These are phyloP conservation scores for Babesia divergens DNA, from an alignment of 169 alveolate species.

Conservation along the genomic window DNA sequence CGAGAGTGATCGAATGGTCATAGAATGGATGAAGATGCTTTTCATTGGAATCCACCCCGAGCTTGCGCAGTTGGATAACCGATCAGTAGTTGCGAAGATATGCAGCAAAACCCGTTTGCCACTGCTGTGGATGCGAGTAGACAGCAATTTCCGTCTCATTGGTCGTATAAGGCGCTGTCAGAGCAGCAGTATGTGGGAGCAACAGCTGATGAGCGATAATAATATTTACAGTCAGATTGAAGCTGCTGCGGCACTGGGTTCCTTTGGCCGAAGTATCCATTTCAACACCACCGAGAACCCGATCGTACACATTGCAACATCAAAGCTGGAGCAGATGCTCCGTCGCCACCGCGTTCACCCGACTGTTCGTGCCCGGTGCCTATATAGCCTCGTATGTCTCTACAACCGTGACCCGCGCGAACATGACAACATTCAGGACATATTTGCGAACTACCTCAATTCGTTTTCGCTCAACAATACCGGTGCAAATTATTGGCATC, in stretches of 20 bases:
- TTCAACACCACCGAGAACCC: constrained; percentile 38
- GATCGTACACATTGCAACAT: constrained; percentile 11
- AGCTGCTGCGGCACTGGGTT: constrained; percentile 71
- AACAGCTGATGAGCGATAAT: constrained; percentile 79
- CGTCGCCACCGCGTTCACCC: constrained; percentile 57
- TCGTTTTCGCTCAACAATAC: constrained; percentile 37
- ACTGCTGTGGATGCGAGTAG: constrained; percentile 80
- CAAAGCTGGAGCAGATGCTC: constrained; percentile 38
- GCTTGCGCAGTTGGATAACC: constrained; percentile 71
- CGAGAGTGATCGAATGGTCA: constrained; percentile 49
- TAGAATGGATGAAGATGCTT: constrained; percentile 65
- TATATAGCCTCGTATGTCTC: constrained; percentile 50
- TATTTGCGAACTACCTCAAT: constrained; percentile 38
- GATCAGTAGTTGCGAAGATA: constrained; percentile 81
- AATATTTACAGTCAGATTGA: constrained; percentile 74
- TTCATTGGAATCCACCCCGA: constrained; percentile 65
- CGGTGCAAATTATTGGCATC: constrained; percentile 50
- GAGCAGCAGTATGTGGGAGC: constrained; percentile 85
- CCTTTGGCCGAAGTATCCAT: constrained; percentile 39
- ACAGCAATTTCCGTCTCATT: constrained; percentile 67
- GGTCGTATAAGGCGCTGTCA: constrained; percentile 78
- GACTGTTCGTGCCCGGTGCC: constrained; percentile 42
- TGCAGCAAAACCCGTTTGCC: constrained; percentile 82
- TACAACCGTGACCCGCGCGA: constrained; percentile 53
- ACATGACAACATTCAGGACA: constrained; percentile 24